A percentile compares a stretch with the other conserved stretches of the same genome.
phyloP scores from a whole-genome alignment of 179 eudicot species.

The Drosera spatulata region DNA sequence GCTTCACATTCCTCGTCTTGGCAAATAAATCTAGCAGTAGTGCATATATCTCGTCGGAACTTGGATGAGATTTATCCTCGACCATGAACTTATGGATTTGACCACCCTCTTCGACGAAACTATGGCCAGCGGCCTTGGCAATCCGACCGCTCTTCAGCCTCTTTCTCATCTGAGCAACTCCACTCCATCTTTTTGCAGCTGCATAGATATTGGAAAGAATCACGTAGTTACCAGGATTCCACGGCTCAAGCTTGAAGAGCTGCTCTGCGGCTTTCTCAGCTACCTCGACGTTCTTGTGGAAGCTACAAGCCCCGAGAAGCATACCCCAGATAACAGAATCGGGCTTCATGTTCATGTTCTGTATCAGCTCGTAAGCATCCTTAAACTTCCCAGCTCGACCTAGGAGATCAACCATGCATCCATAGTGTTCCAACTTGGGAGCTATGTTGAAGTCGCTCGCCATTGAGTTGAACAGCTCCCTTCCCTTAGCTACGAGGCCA shows the following conservation, averaged over 20 bases:
- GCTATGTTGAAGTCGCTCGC: slow-evolving; percentile 16
- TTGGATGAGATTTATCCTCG: slow-evolving; percentile 50
- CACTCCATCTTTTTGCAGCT: slow-evolving; percentile 37
- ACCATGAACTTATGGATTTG: slow-evolving; percentile 45
- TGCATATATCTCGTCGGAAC: slow-evolving; percentile 28
- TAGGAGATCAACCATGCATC: slow-evolving; percentile 68
- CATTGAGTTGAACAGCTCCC: slow-evolving; percentile 39
- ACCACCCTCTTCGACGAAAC: slow-evolving; percentile 48
- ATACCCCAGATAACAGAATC: slow-evolving; percentile 67
- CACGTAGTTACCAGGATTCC: slow-evolving; percentile 61
- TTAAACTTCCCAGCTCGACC: slow-evolving; percentile 50
- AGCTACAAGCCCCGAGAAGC: slow-evolving; percentile 63
- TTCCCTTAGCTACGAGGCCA: slow-evolving; percentile 38
- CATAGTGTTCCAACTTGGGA: slow-evolving; percentile 60
- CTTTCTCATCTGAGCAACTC: slow-evolving; percentile 52
- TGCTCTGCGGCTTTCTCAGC: slow-evolving; percentile 53
- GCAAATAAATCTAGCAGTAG: slow-evolving; percentile 21
- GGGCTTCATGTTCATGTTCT: slow-evolving; percentile 46
- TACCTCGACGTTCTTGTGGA: slow-evolving; percentile 38
- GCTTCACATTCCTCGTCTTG: slow-evolving; percentile 21
- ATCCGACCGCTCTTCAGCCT: slow-evolving; percentile 42
- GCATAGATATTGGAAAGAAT: slow-evolving; percentile 62
- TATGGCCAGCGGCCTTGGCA: slow-evolving; percentile 49
- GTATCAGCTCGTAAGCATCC: slow-evolving; percentile 43
- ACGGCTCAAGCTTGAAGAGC: slow-evolving; percentile 40